Conservation (phyloP, 148 eudicot genomes). For the Fagopyrum tataricum region DNA sequence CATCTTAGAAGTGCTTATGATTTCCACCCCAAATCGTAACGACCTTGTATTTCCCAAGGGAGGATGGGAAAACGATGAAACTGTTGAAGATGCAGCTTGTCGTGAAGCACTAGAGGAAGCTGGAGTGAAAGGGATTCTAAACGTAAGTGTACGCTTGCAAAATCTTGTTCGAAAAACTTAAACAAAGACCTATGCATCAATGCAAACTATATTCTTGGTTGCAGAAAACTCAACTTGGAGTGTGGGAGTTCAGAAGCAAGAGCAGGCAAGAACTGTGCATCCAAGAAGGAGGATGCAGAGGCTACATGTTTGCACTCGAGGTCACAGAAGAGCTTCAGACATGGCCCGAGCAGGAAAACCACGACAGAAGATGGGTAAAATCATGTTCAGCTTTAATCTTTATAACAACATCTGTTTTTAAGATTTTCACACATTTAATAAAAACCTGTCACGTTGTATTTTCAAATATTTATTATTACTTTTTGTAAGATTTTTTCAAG, state of each 20-base stretch:
- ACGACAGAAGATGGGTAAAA: slow-evolving; percentile 39
- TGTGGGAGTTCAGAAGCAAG: slow-evolving; percentile 47
- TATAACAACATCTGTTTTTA: too few relatives aligned
- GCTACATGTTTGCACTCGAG: slow-evolving; percentile 40
- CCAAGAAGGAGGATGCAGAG: slow-evolving; percentile 43
- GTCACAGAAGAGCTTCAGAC: slow-evolving; percentile 42
- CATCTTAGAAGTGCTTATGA: slow-evolving; percentile 34
- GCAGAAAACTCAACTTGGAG: slow-evolving; percentile 31
- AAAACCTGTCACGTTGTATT: too few relatives aligned
- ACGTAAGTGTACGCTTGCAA: slow-evolving; percentile 16
- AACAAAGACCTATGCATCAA: too few relatives aligned
- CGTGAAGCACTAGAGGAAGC: too few relatives aligned
- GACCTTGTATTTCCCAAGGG: slow-evolving; percentile 54
- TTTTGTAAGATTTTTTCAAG: not conserved
- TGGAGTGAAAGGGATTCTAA: slow-evolving; percentile 39
- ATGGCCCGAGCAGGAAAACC: slow-evolving; percentile 48
- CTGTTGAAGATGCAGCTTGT: slow-evolving; percentile 22
- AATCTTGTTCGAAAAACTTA: not conserved
- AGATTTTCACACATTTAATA: too few relatives aligned
- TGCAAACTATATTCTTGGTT: not conserved
- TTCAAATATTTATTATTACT: slow-evolving; percentile 5
- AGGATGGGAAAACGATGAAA: slow-evolving; percentile 34
- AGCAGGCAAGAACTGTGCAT: slow-evolving; percentile 30
- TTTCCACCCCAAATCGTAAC: slow-evolving; percentile 31
- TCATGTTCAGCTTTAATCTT: too few relatives aligned